These are phyloP conservation scores for Candida fluviatilis DNA, from an alignment of 805 yeast genomes.

Conservation along the genomic window DNA sequence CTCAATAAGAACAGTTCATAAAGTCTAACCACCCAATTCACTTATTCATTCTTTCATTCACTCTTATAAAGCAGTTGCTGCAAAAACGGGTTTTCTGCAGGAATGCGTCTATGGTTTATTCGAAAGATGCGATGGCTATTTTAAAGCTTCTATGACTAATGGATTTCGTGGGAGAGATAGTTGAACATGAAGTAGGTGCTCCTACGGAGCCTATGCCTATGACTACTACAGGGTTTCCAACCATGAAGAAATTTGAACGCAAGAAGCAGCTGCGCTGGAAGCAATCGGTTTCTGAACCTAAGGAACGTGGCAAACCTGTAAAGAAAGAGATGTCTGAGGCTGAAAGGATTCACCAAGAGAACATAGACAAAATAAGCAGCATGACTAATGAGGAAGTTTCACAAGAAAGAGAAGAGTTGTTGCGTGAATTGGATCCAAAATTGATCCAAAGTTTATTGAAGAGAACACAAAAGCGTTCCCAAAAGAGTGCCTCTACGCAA, in stretches of 20 bases:
- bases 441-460: constrained; percentile 55
- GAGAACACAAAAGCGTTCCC: constrained; percentile 46
- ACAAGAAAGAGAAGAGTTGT: constrained; percentile 60
- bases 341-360: constrained; percentile 74
- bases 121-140: not conserved
- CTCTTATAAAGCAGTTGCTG: not conserved
- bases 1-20: too few relatives aligned
- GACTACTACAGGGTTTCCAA: constrained; percentile 33
- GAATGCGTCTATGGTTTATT: not conserved
- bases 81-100: not conserved
- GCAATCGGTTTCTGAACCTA: constrained; percentile 29
- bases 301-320: constrained; percentile 2
- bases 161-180: constrained; percentile 72
- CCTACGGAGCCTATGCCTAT: constrained; percentile 30
- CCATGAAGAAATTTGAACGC: constrained; percentile 18
- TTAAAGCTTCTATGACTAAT: constrained; percentile 30
- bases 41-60: not conserved
- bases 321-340: constrained; percentile 48
- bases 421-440: constrained; percentile 65
- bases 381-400: constrained; percentile 67
- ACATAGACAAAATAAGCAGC: constrained; percentile 52
- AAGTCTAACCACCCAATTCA: too few relatives aligned
- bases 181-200: constrained; percentile 50
- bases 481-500: constrained; percentile 5
- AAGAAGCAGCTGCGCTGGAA: constrained; percentile 49